Base-by-base conservation (phyloP, 495 filamentous ascomycete genomes). In the Sabuloglossum arenarium region DNA sequence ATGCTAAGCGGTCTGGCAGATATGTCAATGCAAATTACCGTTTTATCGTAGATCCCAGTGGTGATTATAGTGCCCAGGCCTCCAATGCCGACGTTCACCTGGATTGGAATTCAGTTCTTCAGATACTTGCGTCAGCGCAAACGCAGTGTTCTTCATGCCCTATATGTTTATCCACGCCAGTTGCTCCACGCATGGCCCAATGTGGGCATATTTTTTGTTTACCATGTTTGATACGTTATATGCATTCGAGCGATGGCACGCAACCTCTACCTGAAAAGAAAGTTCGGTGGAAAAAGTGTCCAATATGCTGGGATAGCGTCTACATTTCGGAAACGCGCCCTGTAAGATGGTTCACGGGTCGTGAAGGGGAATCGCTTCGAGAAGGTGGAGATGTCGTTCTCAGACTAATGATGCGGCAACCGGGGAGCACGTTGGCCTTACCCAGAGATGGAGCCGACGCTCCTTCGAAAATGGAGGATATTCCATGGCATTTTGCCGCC, bases 121-220 rank as follows among this genome's bases (percentile, higher is more conserved):
- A 98, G 64, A 82, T 98, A 47, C 73, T 98, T 42, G 91, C 84
- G 1, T 97, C 91, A 9, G 79, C 84, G 49, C 80, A 88, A 66
- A 94, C 89, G 0, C 91, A 98, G 68, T 74, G 78, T 32, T 77
- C 90, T 3, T 84, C 81, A 32, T 98, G 91, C 66, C 91, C 91
- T 0, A 97, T 98, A 46, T 98, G 91, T 63, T 71, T 98, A 24
- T 94, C 85, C 0, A 81, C 77, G 34, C 90, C 91, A 0, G 86
- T 94, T 6, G 91, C 91, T 3, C 90, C 91, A 28, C 82, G 93
- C 56, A 98, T 98, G 91, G 88, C 91, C 42, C 89, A 85, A 61
- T 98, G 91, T 65, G 91, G 91, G 14, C 91, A 98, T 65, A 95
- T 98, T 27, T 96, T 96, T 64, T 98, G 91, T 66, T 73, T 96